phyloP scores from a whole-genome alignment of 2,329 filamentous ascomycete genomes.

The Aspergillus caelatus region DNA sequence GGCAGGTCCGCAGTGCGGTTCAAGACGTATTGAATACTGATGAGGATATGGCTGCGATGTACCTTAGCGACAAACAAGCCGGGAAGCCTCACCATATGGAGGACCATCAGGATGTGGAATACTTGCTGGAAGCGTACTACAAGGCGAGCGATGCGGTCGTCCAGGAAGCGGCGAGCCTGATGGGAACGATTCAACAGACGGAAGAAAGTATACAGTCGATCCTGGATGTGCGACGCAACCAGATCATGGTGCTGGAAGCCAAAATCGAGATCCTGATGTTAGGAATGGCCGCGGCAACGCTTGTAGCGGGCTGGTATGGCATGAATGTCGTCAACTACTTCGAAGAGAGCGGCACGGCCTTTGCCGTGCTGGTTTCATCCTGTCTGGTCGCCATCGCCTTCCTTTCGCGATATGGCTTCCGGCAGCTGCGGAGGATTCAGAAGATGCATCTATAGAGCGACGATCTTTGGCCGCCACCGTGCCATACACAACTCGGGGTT shows the following conservation, averaged over 20 bases:
- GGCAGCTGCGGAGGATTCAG: slow-evolving; percentile 27
- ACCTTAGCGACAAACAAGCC: slow-evolving; percentile 34
- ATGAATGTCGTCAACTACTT: slow-evolving; percentile 44
- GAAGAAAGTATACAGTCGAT: slow-evolving; percentile 37
- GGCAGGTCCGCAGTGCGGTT: slow-evolving; percentile 36
- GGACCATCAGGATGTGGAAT: slow-evolving; percentile 43
- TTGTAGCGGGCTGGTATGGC: slow-evolving; percentile 40
- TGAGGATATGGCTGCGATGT: slow-evolving; percentile 42
- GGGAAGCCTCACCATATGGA: slow-evolving; percentile 31
- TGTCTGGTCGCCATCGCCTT: slow-evolving; percentile 26
- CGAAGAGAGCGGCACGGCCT: slow-evolving; percentile 36
- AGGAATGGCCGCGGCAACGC: slow-evolving; percentile 37
- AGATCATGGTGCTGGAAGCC: slow-evolving; percentile 44
- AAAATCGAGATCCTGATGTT: slow-evolving; percentile 42
- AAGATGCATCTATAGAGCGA: slow-evolving; percentile 20
- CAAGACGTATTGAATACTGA: slow-evolving; percentile 40
- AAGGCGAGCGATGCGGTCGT: slow-evolving; percentile 39
- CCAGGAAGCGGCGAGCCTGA: slow-evolving; percentile 30
- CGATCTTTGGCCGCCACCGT: not conserved
- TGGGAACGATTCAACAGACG: slow-evolving; percentile 34
- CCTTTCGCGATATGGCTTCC: slow-evolving; percentile 29
- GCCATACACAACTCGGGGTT: too few species aligned
- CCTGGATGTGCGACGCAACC: slow-evolving; percentile 40
- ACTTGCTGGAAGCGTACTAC: slow-evolving; percentile 42
- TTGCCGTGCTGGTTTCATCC: slow-evolving; percentile 22